These are phyloP conservation scores for Botryotinia convoluta DNA, from an alignment of 2,329 filamentous ascomycete genomes.

Conservation along the genomic window DNA sequence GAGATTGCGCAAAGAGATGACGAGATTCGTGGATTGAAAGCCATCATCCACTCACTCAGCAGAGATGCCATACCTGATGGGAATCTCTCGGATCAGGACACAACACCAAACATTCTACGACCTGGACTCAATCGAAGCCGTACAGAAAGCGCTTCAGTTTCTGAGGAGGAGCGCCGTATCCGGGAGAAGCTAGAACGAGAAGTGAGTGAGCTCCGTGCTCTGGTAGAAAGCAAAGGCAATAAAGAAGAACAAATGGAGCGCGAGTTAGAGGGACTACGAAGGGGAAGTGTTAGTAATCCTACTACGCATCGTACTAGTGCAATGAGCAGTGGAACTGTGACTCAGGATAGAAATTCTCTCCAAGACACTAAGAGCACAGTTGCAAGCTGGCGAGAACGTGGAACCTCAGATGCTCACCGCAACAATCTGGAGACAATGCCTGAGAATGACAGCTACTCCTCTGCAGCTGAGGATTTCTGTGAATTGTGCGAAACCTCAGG, in stretches of 20 bases:
- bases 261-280: constrained; percentile 68
- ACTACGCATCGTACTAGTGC: constrained; percentile 51
- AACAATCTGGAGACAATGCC: constrained; percentile 65
- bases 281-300: constrained; percentile 40
- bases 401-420: constrained; percentile 42
- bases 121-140: constrained; percentile 44
- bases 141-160: constrained; percentile 36
- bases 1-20: constrained; percentile 94
- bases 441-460: constrained; percentile 68
- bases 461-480: constrained; percentile 67
- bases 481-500: constrained; percentile 92
- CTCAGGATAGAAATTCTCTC: constrained; percentile 53
- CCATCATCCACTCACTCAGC: constrained; percentile 94
- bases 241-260: constrained; percentile 85
- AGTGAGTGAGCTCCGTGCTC: constrained; percentile 70
- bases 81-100: constrained; percentile 32
- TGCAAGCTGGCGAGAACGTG: constrained; percentile 51
- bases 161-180: constrained; percentile 54
- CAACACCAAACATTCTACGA: constrained; percentile 34
- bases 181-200: constrained; percentile 75
- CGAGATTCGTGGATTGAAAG: constrained; percentile 93
- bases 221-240: constrained; percentile 68
- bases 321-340: constrained; percentile 44
- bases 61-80: constrained; percentile 56
- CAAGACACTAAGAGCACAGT: constrained; percentile 67